Conservation (phyloP, 1,284 basidiomycete genomes). For the Apiotrichum domesticum region DNA sequence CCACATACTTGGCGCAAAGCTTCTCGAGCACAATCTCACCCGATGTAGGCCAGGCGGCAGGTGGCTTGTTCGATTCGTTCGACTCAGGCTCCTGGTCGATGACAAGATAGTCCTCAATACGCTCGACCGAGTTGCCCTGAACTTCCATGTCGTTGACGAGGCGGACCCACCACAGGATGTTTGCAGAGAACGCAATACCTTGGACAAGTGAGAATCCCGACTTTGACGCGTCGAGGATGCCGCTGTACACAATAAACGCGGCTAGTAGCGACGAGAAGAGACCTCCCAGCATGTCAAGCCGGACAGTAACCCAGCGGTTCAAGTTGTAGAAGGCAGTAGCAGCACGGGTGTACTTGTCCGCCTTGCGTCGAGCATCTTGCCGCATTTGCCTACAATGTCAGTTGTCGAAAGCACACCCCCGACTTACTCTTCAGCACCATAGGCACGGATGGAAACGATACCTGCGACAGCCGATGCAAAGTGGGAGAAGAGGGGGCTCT, state of each 20-base stretch:
- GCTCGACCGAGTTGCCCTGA: slow-evolving; percentile 55
- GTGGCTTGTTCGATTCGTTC: slow-evolving; percentile 54
- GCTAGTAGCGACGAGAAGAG: slow-evolving; percentile 39
- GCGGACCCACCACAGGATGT: slow-evolving; percentile 40
- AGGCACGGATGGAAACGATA: slow-evolving; percentile 51
- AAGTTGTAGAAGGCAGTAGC: slow-evolving; percentile 44
- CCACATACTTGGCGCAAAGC: slow-evolving; percentile 44
- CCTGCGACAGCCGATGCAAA: slow-evolving; percentile 65
- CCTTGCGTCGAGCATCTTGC: slow-evolving; percentile 33
- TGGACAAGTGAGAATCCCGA: slow-evolving; percentile 47
- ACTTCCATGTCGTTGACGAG: slow-evolving; percentile 49
- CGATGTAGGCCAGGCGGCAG: slow-evolving; percentile 71
- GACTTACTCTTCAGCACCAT: slow-evolving; percentile 36
- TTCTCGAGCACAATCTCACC: slow-evolving; percentile 61
- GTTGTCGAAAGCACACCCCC: too few relatives aligned
- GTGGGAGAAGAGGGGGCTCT: slow-evolving; percentile 61
- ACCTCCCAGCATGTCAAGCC: slow-evolving; percentile 45
- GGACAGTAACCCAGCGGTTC: slow-evolving; percentile 45
- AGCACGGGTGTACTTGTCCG: slow-evolving; percentile 45
- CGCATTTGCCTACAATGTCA: slow-evolving; percentile 22
- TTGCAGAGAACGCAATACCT: slow-evolving; percentile 41
- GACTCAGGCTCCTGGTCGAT: slow-evolving; percentile 65
- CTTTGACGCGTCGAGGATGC: slow-evolving; percentile 34
- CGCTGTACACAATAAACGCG: slow-evolving; percentile 40
- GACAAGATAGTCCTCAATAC: slow-evolving; percentile 63